phyloP scores from a whole-genome alignment of 257 asterid genomes.

The Primulina eburnea region DNA sequence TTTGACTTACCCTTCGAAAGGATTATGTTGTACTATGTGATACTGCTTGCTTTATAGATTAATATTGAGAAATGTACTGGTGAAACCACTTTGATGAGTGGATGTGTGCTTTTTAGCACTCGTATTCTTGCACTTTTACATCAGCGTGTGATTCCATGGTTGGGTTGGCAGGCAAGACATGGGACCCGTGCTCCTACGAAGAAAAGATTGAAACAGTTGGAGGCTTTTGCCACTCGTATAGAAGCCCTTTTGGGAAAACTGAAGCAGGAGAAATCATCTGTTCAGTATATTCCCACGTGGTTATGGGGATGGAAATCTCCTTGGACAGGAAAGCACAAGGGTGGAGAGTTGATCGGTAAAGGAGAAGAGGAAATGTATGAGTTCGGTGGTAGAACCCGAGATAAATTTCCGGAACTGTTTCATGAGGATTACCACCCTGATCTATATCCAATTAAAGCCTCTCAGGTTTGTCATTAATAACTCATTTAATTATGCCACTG shows the following conservation, averaged over 20 bases:
- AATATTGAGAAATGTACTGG: not conserved
- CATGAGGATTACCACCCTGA: constrained; percentile 87
- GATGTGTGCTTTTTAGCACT: not conserved
- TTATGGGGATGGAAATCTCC: constrained; percentile 83
- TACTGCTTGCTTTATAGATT: not conserved
- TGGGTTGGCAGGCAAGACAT: constrained; percentile 76
- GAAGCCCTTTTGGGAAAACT: constrained; percentile 50
- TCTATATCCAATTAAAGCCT: constrained; percentile 77
- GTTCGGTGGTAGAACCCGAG: constrained; percentile 77
- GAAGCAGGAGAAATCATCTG: constrained; percentile 45
- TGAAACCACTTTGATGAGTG: constrained; percentile 1
- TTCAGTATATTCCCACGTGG: constrained; percentile 64
- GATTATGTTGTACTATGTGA: not conserved
- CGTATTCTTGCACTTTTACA: constrained; percentile 1
- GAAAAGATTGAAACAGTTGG: constrained; percentile 74
- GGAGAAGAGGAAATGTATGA: constrained; percentile 87
- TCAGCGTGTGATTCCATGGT: not conserved
- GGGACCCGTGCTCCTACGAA: constrained; percentile 98
- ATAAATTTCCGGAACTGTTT: constrained; percentile 64
- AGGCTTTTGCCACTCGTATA: constrained; percentile 57
- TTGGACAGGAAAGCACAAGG: constrained; percentile 80
- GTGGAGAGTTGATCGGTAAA: constrained; percentile 80
- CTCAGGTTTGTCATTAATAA: constrained; percentile 56
- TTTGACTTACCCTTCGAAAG: constrained; percentile 1
- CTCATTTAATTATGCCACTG: constrained; percentile 8